Evolutionary conservation across 441 rosid species (phyloP).

Genomic region (Pelargonium myrrhifolium): DNA sequence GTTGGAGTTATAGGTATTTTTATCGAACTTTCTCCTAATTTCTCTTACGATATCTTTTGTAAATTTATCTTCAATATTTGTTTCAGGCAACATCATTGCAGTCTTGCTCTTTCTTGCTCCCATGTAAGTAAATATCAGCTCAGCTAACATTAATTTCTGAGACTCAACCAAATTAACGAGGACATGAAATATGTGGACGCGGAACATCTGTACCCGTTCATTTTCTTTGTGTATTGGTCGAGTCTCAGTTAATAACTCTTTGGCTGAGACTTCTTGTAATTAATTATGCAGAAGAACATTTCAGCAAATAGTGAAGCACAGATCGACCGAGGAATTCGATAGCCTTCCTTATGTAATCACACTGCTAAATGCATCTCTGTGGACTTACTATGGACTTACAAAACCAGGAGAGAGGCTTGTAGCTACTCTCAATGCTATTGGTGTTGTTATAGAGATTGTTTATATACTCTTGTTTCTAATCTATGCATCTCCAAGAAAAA

Average conservation of each 20-base stretch:
- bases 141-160: no score
- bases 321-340: conserved; percentile 66
- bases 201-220: no score
- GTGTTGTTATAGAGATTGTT: conserved; percentile 42
- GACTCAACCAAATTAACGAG: not conserved
- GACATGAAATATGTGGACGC: not conserved
- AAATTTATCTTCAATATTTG: not conserved
- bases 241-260: no score
- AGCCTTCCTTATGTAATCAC: conserved; percentile 73
- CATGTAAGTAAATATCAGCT: conserved; percentile 7
- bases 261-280: no score
- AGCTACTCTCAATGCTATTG: conserved; percentile 69
- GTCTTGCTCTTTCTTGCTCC: conserved; percentile 16
- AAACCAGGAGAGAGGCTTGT: conserved; percentile 58
- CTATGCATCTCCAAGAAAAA: conserved; percentile 38
- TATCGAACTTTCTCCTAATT: not conserved
- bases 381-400: conserved; percentile 74
- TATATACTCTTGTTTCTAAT: conserved; percentile 50
- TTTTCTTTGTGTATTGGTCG: no score
- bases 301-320: conserved; percentile 37
- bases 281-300: conserved; percentile 43
- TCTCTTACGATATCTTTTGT: not conserved
- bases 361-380: conserved; percentile 45
- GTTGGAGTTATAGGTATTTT: not conserved
- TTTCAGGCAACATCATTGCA: conserved; percentile 16